Evolutionary conservation across 2,329 filamentous ascomycete species (phyloP).

Genomic region (Paracoccidioides lutzii): DNA sequence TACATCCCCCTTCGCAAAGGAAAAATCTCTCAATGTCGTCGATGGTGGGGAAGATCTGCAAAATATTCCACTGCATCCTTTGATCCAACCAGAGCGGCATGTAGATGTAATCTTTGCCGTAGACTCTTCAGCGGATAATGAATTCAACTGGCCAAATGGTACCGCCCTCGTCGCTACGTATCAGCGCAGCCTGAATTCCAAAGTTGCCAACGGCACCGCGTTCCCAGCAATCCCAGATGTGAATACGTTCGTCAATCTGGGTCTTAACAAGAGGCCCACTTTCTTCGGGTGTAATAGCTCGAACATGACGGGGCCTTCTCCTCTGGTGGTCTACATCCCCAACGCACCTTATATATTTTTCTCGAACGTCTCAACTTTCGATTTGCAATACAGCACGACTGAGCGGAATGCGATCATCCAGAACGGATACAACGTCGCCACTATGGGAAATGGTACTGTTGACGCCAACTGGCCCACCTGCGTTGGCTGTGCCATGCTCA

Average conservation of each 20-base stretch:
- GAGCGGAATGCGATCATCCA: conserved; percentile 68
- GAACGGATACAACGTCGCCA: conserved; percentile 77
- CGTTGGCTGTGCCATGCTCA: conserved; percentile 75
- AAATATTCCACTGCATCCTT: conserved; percentile 65
- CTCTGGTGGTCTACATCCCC: conserved; percentile 76
- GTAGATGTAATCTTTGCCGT: conserved; percentile 74
- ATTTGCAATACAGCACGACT: conserved; percentile 47
- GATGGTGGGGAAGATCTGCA: conserved; percentile 68
- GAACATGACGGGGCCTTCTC: conserved; percentile 47
- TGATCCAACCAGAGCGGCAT: conserved; percentile 58
- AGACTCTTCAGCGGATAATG: conserved; percentile 63
- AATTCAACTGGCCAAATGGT: conserved; percentile 61
- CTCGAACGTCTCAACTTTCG: conserved; percentile 72
- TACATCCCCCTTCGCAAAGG: conserved; percentile 45
- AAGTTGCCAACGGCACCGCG: conserved; percentile 51
- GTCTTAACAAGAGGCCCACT: conserved; percentile 58
- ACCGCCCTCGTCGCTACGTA: conserved; percentile 63
- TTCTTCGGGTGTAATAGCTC: conserved; percentile 67
- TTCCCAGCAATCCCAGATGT: conserved; percentile 62
- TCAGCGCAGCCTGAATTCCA: conserved; percentile 46
- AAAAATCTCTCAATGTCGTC: conserved; percentile 52
- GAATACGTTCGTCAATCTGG: conserved; percentile 67
- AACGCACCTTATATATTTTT: conserved; percentile 65
- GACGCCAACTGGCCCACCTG: conserved; percentile 68
- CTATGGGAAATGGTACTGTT: conserved; percentile 65